Conservation (phyloP, 352 stramenopile species). For the Pythium insidiosum region DNA sequence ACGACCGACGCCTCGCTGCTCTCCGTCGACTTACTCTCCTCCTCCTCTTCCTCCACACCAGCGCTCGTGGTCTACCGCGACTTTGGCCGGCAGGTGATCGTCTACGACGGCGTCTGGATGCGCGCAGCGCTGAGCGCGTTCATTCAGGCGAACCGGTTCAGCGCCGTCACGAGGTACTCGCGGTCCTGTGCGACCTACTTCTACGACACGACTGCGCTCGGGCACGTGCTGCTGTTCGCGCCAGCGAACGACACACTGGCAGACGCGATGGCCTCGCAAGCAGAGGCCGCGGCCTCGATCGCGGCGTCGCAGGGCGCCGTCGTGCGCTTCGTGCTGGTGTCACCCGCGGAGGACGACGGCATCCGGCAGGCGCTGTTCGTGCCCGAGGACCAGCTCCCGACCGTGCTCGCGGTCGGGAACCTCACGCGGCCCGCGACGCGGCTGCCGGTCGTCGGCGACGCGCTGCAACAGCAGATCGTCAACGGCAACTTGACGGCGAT, state of each 20-base stretch:
- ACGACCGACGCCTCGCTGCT: slow-evolving; percentile 10
- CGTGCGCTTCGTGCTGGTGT: slow-evolving; percentile 27
- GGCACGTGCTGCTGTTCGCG: slow-evolving; percentile 35
- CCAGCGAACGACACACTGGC: no score
- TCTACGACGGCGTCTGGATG: slow-evolving; percentile 18
- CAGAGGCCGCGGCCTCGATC: no score
- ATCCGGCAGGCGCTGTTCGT: slow-evolving; percentile 24
- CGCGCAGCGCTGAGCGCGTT: slow-evolving; percentile 16
- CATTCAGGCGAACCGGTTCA: slow-evolving; percentile 25
- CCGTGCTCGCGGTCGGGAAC: slow-evolving; percentile 17
- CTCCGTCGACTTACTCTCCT: no score
- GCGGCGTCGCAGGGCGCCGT: no score
- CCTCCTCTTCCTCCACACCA: no score
- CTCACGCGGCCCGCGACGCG: slow-evolving; percentile 9
- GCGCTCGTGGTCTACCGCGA: slow-evolving; percentile 22
- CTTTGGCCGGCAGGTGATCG: slow-evolving; percentile 15
- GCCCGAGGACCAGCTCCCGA: slow-evolving; percentile 14
- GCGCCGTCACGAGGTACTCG: slow-evolving; percentile 21
- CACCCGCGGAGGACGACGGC: no score
- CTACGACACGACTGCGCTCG: slow-evolving; percentile 16
- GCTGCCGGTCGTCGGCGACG: slow-evolving; percentile 2
- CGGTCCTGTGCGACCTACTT: slow-evolving; percentile 13
- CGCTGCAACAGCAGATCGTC: slow-evolving; percentile 5
- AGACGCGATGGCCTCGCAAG: no score
- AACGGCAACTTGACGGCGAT: background rate